These are phyloP conservation scores for Xylaria intraflava DNA, from an alignment of 495 filamentous ascomycete species.

Conservation along the genomic window DNA sequence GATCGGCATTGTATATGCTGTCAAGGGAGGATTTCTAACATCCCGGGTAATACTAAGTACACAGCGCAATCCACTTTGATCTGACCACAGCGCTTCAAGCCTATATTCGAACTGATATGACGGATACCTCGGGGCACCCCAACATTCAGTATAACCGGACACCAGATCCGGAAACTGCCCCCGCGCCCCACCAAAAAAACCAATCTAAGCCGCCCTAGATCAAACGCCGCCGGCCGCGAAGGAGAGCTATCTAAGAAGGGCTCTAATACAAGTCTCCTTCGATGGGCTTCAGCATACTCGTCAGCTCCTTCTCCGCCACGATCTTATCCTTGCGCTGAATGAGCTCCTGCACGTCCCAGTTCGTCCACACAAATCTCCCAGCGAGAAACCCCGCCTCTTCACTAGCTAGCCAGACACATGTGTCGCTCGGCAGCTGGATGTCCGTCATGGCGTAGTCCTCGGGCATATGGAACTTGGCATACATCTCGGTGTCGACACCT, in stretches of 20 bases:
- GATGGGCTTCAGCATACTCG: not conserved
- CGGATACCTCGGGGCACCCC: no score
- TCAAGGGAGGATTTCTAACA: no score
- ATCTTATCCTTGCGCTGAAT: not conserved
- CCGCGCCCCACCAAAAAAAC: no score
- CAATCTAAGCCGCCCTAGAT: not conserved
- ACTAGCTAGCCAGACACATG: constrained; percentile 27
- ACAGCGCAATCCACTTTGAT: no score
- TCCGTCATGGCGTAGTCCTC: not conserved
- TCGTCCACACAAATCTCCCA: constrained; percentile 32
- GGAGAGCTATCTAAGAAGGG: not conserved
- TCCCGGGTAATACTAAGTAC: no score
- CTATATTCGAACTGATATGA: no score
- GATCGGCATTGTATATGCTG: no score
- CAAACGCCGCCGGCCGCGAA: not conserved
- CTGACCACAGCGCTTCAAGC: no score
- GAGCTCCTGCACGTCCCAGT: constrained; percentile 42
- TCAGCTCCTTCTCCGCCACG: constrained; percentile 1
- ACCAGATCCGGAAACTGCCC: no score
- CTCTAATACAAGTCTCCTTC: not conserved
- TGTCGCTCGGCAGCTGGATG: not conserved
- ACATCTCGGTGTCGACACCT: not conserved
- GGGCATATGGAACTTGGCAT: constrained; percentile 9
- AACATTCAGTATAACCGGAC: no score
- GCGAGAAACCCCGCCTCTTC: constrained; percentile 31